A percentile compares a stretch with the other conserved stretches of the same genome.
These are phyloP conservation scores for Cladosporium sp. DNA, from an alignment of 2,329 filamentous ascomycete species.

Conservation along the genomic window DNA sequence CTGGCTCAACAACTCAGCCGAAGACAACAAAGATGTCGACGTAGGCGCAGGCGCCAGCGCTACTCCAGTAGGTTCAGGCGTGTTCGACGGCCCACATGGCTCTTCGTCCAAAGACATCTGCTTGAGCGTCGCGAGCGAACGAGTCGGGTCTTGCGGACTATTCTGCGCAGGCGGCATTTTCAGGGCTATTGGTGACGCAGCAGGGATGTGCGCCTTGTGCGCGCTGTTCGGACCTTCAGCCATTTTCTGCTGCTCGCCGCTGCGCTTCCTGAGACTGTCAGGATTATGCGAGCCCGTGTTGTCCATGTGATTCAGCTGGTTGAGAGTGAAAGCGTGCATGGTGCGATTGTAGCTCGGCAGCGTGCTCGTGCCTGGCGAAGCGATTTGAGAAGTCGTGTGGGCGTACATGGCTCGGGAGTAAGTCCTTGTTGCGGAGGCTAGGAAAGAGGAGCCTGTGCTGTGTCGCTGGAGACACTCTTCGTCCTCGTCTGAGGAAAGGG, in stretches of 20 bases:
- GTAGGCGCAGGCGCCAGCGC: background rate
- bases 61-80: conserved; percentile 21
- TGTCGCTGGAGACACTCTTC: background rate
- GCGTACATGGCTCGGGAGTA: conserved; percentile 31
- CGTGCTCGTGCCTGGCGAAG: background rate
- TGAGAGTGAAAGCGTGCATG: conserved; percentile 33
- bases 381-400: conserved; percentile 28
- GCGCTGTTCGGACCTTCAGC: background rate
- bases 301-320: conserved; percentile 27
- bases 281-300: conserved; percentile 23
- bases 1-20: background rate
- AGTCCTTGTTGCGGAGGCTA: conserved; percentile 1
- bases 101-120: conserved; percentile 28
- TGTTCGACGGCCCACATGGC: conserved; percentile 28
- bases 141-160: conserved; percentile 18
- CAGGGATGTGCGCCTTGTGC: background rate
- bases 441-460: conserved; percentile 14
- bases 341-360: conserved; percentile 30
- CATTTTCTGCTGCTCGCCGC: conserved; percentile 9
- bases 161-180: background rate
- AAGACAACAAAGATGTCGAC: background rate
- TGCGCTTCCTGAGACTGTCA: background rate
- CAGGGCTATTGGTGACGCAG: background rate
- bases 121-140: conserved; percentile 22
- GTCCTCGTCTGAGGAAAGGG: background rate